Evolutionary conservation across 2,329 filamentous ascomycete species (phyloP).

Genomic region (Colletotrichum orchidophilum): DNA sequence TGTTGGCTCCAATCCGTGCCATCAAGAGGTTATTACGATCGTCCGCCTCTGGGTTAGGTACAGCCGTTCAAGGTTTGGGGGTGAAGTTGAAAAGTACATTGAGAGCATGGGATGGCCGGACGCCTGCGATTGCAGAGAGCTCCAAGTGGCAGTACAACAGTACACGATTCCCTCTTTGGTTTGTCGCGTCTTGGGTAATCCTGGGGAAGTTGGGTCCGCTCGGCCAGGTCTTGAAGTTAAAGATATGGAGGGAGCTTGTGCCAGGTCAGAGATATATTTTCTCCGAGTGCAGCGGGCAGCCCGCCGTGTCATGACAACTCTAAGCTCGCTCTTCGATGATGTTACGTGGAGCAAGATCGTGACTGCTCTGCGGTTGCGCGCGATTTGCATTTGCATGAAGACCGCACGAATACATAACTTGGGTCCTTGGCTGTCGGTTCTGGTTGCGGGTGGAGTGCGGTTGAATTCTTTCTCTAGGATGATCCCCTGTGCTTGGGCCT

Average conservation of each 20-base stretch:
- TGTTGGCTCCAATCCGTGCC: conserved; percentile 13
- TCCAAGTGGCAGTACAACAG: not conserved
- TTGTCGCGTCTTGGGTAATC: not conserved
- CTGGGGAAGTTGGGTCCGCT: conserved; percentile 11
- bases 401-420: not conserved
- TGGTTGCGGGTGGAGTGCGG: conserved; percentile 9
- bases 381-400: conserved; percentile 16
- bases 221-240: not conserved
- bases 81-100: not conserved
- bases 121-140: not conserved
- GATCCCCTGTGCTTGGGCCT: conserved; percentile 19
- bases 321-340: conserved; percentile 14
- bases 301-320: conserved; percentile 11
- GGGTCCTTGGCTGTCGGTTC: not conserved
- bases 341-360: conserved; percentile 9
- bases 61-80: conserved; percentile 12
- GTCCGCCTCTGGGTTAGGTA: not conserved
- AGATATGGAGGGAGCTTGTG: not conserved
- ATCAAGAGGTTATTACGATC: conserved; percentile 20
- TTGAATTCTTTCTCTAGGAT: conserved; percentile 18
- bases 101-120: not conserved
- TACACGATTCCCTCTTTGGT: not conserved
- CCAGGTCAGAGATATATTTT: conserved; percentile 26
- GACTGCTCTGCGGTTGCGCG: conserved; percentile 7
- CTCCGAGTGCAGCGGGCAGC: conserved; percentile 7